phyloP scores from a whole-genome alignment of 2,329 filamentous ascomycete genomes.

The Aspergillus alliaceus region DNA sequence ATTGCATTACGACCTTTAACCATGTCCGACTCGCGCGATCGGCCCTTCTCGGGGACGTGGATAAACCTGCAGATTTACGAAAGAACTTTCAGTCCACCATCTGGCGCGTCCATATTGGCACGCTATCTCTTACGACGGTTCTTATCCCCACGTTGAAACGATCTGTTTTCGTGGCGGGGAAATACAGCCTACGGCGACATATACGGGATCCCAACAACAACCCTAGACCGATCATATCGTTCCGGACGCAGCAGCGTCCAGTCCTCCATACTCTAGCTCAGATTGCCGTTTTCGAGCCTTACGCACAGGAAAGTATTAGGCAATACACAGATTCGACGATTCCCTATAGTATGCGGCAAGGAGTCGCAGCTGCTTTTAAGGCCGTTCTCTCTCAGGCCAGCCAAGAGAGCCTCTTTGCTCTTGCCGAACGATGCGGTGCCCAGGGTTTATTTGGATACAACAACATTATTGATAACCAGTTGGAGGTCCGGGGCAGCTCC shows the following conservation, averaged over 20 bases:
- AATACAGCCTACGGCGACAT: slow-evolving; percentile 18
- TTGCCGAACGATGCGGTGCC: slow-evolving; percentile 15
- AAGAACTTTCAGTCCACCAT: slow-evolving; percentile 10
- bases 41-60: slow-evolving; percentile 16
- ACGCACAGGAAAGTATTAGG: neutral
- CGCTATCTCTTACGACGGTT: slow-evolving; percentile 12
- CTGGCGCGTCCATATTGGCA: slow-evolving; percentile 16
- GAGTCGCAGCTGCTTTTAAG: slow-evolving; percentile 13
- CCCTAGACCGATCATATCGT: slow-evolving; percentile 17
- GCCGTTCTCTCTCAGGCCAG: slow-evolving; percentile 4
- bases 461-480: slow-evolving; percentile 12
- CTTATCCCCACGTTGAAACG: slow-evolving; percentile 20
- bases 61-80: slow-evolving; percentile 7
- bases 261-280: slow-evolving; percentile 22
- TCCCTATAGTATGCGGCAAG: slow-evolving; percentile 1
- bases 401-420: slow-evolving; percentile 7
- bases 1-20: slow-evolving; percentile 19
- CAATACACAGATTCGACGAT: neutral
- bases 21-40: slow-evolving; percentile 16
- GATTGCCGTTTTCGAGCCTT: slow-evolving; percentile 19
- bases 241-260: slow-evolving; percentile 24
- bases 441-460: slow-evolving; percentile 16
- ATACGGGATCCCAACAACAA: slow-evolving; percentile 12
- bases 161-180: slow-evolving; percentile 17
- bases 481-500: slow-evolving; percentile 3